Evolutionary conservation across 1,284 basidiomycete species (phyloP).

Genomic region (Sporisorium scitamineum): DNA sequence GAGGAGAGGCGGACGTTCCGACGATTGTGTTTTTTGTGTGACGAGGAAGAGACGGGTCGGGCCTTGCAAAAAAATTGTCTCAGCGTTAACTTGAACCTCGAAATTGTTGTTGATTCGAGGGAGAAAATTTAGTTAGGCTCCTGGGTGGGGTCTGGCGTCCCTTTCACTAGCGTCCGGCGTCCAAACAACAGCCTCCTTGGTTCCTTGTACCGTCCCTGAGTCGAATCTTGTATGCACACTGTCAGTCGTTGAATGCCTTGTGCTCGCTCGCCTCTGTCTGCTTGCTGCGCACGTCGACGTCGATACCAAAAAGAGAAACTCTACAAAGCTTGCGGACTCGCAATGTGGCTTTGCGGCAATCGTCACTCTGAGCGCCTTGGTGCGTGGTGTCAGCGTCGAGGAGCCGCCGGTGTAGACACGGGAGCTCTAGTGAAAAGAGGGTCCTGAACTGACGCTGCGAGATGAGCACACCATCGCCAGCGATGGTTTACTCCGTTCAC

Average conservation of each 20-base stretch:
- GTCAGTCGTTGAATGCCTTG: background rate
- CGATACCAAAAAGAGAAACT: slow-evolving; percentile 3
- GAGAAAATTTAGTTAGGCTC: background rate
- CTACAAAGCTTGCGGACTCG: slow-evolving; percentile 3
- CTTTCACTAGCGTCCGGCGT: background rate
- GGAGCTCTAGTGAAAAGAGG: slow-evolving; percentile 2
- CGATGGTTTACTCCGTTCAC: background rate
- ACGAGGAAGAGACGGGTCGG: background rate
- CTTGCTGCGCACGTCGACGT: background rate
- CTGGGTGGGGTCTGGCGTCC: background rate
- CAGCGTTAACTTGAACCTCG: slow-evolving; percentile 4
- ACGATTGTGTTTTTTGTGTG: background rate
- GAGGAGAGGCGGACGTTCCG: background rate
- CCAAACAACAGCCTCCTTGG: background rate
- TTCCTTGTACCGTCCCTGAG: background rate
- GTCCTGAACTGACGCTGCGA: background rate
- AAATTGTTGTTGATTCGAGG: slow-evolving; percentile 5
- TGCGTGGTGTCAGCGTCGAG: background rate
- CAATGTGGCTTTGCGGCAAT: background rate
- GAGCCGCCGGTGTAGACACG: slow-evolving; percentile 5
- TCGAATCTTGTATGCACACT: background rate
- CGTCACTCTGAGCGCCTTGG: background rate
- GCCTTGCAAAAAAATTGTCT: slow-evolving; percentile 11
- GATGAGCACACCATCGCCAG: background rate
- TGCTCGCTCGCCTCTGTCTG: background rate